Evolutionary conservation across 495 filamentous ascomycete genomes (phyloP).

Genomic region (Evernia prunastri): DNA sequence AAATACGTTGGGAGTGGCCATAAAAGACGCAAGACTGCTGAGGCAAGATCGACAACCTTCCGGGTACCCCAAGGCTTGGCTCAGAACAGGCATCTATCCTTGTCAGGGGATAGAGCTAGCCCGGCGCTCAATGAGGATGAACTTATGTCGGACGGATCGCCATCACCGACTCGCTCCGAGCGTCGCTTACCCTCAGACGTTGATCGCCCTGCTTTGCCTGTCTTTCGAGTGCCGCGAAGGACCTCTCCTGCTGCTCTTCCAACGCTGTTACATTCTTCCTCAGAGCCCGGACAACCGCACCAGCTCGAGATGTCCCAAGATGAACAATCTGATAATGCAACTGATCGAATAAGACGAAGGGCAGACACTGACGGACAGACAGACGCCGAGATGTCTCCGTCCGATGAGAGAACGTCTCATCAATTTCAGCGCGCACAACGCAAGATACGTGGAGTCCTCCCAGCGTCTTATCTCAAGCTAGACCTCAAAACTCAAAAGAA

Average conservation of each 20-base stretch:
- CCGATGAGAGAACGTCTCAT: slow-evolving; percentile 9
- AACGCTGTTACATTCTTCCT: slow-evolving; percentile 31
- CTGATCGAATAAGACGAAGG: neutral
- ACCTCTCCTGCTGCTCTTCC: slow-evolving; percentile 34
- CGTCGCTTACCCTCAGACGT: slow-evolving; percentile 30
- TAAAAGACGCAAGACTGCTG: slow-evolving; percentile 36
- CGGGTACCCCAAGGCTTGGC: slow-evolving; percentile 9
- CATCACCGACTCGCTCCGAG: slow-evolving; percentile 39
- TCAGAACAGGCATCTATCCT: too few relatives aligned
- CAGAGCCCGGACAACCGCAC: slow-evolving; percentile 21
- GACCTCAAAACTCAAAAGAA: slow-evolving; percentile 45
- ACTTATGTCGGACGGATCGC: slow-evolving; percentile 26
- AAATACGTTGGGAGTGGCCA: slow-evolving; percentile 20
- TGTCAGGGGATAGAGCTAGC: neutral
- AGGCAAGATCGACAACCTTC: slow-evolving; percentile 23
- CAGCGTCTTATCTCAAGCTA: slow-evolving; percentile 82
- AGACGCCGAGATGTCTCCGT: neutral
- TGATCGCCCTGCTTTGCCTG: slow-evolving; percentile 19
- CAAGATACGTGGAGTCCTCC: slow-evolving; percentile 76
- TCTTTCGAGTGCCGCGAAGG: slow-evolving; percentile 39
- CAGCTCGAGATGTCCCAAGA: slow-evolving; percentile 12
- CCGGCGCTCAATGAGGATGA: neutral
- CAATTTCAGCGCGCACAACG: slow-evolving; percentile 39
- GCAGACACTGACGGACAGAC: slow-evolving; percentile 3
- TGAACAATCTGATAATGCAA: slow-evolving; percentile 9